Evolutionary conservation across 192 early-diverging fungal species (phyloP), one percentile per base, ranked within the genome.

Genomic region (Entomortierella lignicola): DNA sequence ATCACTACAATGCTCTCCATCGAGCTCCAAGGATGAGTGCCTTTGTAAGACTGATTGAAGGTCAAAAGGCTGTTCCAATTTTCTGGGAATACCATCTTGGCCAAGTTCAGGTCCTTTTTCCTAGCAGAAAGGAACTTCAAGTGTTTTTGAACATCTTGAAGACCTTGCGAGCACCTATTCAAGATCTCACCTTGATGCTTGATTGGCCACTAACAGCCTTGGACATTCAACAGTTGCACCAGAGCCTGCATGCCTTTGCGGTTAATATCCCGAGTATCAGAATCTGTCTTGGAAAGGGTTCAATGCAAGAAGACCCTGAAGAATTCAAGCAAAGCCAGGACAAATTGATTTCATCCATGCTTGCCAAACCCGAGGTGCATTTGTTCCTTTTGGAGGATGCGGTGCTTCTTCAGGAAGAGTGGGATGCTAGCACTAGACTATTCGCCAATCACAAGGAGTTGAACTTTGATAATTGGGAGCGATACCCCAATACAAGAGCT

Each of bases 141-240:
- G n/a, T 42, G 57, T 30, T 65, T 10, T 18, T 39, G 15, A 58
- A 58, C 1, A 39, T 39, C 23, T 32, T 58, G 18, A 39, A 20
- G 34, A 39, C 34, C 34, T 29, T 50, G 11, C 52, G 52, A 27
- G 56, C 68, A 21, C 57, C 68, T 12, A 44, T 70, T 25, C 58
- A 60, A 29, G 68, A 70, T 17, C 58, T 70, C 8, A 50, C 47
- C 12, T 11, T 70, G 32, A 51, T 70, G 23, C 32, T 70, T 42
- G 68, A 70, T 44, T 70, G 68, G 68, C 13, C 27, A 1, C 17
- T 70, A 18, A 59, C 68, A 21, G 39, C 21, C 8, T 8, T 20
- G 50, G 67, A 69, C 21, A 26, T 69, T 12, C 32, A 59, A 17
- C 43, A 56, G 18, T 25, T 70, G 32, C 18, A 53, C n/a, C 21